Conservation (phyloP, 2,329 filamentous ascomycete species). For the Pseudogymnoascus sp. region DNA sequence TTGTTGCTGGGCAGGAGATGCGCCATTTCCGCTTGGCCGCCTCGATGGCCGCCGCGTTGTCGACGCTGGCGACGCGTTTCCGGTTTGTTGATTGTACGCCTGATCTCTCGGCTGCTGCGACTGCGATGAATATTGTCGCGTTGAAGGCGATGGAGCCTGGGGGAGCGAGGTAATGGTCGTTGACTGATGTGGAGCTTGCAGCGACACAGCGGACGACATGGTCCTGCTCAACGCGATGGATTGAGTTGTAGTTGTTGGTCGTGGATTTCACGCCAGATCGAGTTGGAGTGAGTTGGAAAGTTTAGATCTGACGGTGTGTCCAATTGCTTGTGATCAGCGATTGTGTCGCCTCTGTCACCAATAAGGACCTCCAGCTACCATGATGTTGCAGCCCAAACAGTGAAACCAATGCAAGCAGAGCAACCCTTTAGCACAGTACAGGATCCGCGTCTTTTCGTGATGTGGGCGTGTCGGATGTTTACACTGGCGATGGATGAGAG, state of each 20-base stretch:
- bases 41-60: constrained; percentile 46
- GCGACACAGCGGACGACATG: constrained; percentile 59
- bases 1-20: constrained; percentile 24
- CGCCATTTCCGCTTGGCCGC: constrained; percentile 45
- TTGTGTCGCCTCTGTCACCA: constrained; percentile 31
- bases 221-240: constrained; percentile 28
- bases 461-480: background rate
- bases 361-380: constrained; percentile 37
- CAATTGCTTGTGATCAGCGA: constrained; percentile 16
- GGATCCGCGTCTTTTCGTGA: background rate
- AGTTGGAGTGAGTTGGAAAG: background rate
- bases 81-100: constrained; percentile 38
- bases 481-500: background rate
- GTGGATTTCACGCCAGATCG: constrained; percentile 1
- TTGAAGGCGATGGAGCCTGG: constrained; percentile 40
- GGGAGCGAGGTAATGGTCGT: constrained; percentile 41
- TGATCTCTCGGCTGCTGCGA: constrained; percentile 47
- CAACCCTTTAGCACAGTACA: background rate
- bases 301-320: background rate
- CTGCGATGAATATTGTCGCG: constrained; percentile 47
- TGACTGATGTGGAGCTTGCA: constrained; percentile 50
- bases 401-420: constrained; percentile 5
- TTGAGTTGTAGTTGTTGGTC: background rate
- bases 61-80: constrained; percentile 41
- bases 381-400: constrained; percentile 28